These are phyloP conservation scores for Pelagophyceae sp. DNA, from an alignment of 352 stramenopile species.

Conservation along the genomic window DNA sequence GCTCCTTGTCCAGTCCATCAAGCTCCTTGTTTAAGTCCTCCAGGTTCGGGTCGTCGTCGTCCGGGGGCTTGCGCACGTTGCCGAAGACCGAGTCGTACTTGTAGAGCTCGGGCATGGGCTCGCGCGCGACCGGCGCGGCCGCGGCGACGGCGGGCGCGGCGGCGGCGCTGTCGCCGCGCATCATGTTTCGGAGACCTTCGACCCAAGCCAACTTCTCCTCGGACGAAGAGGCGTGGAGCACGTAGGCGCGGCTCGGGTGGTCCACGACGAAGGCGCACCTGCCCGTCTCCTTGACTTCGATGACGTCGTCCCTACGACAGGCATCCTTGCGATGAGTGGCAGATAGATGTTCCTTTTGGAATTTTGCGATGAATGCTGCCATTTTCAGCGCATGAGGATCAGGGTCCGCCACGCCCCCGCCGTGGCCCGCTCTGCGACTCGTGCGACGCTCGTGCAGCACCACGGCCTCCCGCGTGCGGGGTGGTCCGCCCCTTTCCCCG, in stretches of 20 bases:
- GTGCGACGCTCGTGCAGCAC: too few species aligned
- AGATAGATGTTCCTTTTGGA: too few species aligned
- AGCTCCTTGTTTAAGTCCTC: neutral
- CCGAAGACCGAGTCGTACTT: slow-evolving; percentile 7
- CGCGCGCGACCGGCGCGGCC: neutral
- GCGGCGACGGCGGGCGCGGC: neutral
- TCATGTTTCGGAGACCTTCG: too few species aligned
- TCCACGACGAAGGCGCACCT: neutral
- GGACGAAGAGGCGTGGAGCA: neutral
- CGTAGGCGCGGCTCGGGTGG: slow-evolving; percentile 13
- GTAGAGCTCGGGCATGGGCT: neutral
- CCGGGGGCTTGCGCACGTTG: neutral
- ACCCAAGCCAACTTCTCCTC: neutral
- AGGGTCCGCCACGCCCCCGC: too few species aligned
- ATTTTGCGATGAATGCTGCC: too few species aligned
- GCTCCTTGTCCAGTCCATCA: neutral
- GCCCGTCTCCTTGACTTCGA: neutral
- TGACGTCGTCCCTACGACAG: slow-evolving; percentile 1
- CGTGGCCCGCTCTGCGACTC: too few species aligned
- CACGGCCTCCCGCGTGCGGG: too few species aligned
- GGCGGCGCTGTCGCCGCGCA: neutral
- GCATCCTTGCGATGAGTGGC: too few species aligned
- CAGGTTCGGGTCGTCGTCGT: neutral
- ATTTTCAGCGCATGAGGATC: too few species aligned
- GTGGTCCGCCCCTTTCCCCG: too few species aligned